A percentile compares a stretch with the other conserved stretches of the same genome.
These are phyloP conservation scores for Trichophyton schoenleinii DNA, from an alignment of 2,329 filamentous ascomycete genomes.

Conservation along the genomic window DNA sequence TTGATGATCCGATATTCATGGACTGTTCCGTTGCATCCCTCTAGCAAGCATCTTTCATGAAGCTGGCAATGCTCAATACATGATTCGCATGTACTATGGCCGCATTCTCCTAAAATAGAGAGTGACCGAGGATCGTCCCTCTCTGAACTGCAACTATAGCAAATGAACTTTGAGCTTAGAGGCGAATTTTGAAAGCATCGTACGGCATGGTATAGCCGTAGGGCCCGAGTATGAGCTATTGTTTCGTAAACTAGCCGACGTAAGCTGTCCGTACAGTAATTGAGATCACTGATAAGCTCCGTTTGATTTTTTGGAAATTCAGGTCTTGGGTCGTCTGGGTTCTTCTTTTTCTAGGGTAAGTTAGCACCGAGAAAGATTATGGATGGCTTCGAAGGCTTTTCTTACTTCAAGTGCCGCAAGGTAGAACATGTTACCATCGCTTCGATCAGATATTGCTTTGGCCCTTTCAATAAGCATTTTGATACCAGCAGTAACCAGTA, in stretches of 20 bases:
- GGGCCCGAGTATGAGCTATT: slow-evolving; percentile 22
- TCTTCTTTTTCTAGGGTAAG: slow-evolving; percentile 6
- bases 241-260: slow-evolving; percentile 21
- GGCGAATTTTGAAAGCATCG: slow-evolving; percentile 18
- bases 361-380: background rate
- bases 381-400: background rate
- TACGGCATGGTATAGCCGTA: slow-evolving; percentile 24
- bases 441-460: slow-evolving; percentile 10
- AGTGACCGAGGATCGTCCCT: slow-evolving; percentile 21
- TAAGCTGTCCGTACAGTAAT: slow-evolving; percentile 16
- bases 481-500: slow-evolving; percentile 16
- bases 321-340: slow-evolving; percentile 6
- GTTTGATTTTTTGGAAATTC: slow-evolving; percentile 10
- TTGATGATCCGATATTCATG: slow-evolving; percentile 31
- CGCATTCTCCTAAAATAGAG: slow-evolving; percentile 38
- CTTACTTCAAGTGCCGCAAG: slow-evolving; percentile 10
- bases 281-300: slow-evolving; percentile 14
- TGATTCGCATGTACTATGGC: slow-evolving; percentile 38
- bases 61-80: slow-evolving; percentile 23
- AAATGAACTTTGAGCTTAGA: slow-evolving; percentile 14
- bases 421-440: slow-evolving; percentile 24
- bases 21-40: slow-evolving; percentile 31
- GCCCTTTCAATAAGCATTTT: slow-evolving; percentile 16
- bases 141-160: slow-evolving; percentile 24
- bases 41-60: slow-evolving; percentile 28